phyloP scores from a whole-genome alignment of 345 rosid genomes.

The Hibiscus mutabilis region DNA sequence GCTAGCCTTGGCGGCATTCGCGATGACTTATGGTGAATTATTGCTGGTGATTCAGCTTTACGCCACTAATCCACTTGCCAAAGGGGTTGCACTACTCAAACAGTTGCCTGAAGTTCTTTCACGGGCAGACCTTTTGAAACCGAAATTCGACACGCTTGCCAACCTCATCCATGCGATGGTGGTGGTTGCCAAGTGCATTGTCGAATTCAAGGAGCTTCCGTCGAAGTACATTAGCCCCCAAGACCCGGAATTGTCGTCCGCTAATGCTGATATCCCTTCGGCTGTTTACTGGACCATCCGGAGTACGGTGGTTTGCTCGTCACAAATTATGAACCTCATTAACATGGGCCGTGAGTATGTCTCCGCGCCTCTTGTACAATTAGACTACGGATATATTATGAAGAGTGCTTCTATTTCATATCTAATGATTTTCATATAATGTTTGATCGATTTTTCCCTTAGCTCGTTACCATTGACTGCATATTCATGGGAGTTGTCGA shows the following conservation, averaged over 20 bases:
- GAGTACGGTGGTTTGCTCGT: slow-evolving; percentile 37
- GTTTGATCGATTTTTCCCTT: not conserved
- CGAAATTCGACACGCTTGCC: slow-evolving; percentile 32
- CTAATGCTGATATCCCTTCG: slow-evolving; percentile 28
- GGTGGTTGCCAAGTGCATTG: slow-evolving; percentile 38
- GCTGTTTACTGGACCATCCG: slow-evolving; percentile 59
- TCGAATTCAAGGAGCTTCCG: slow-evolving; percentile 43
- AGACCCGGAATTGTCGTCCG: slow-evolving; percentile 21
- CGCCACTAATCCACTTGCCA: slow-evolving; percentile 48
- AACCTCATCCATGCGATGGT: slow-evolving; percentile 36
- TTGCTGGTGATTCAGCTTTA: slow-evolving; percentile 47
- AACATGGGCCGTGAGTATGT: slow-evolving; percentile 53
- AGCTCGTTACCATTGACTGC: slow-evolving; percentile 37
- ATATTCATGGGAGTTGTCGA: slow-evolving; percentile 65
- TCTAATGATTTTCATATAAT: not conserved
- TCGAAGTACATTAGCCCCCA: slow-evolving; percentile 34
- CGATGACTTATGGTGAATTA: slow-evolving; percentile 49
- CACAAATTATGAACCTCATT: slow-evolving; percentile 37
- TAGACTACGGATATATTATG: too few species aligned
- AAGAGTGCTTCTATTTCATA: too few species aligned
- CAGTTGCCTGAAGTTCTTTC: slow-evolving; percentile 41
- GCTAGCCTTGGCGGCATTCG: slow-evolving; percentile 50
- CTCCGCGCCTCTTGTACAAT: not conserved
- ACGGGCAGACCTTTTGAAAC: slow-evolving; percentile 23
- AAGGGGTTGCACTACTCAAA: slow-evolving; percentile 44